Evolutionary conservation across 148 eudicot species (phyloP), one percentile per base, ranked within the genome.

Genomic region (Camellia sinensis): DNA sequence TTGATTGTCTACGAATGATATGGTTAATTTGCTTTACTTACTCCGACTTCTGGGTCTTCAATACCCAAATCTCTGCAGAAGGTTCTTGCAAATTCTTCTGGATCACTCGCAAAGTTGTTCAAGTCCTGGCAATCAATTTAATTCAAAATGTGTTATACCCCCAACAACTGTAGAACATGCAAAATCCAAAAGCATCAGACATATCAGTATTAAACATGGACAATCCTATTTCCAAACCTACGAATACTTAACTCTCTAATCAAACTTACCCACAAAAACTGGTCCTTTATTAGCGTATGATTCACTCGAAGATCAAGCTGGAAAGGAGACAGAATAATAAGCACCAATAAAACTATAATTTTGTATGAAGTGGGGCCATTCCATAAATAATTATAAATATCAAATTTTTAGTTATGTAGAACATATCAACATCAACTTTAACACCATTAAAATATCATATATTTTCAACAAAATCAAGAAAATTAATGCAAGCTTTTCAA

Each of bases 1-100:
- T 29, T 65, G 6, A 4, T 64, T 12, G 37, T 19, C 62, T 22
- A 11, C 10, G 3, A 65, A 53, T 4, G 21, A 74, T 7, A 64
- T n/a, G 66, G 7, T 52, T 22, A 46, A 59, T 56, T 53, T 67
- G 69, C 29, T 63, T 62, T 77, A 80, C 93, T 89, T 92, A 96
- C 99, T 75, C 93, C 97, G 89, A 93, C 99, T 93, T 96, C 99
- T 71, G 97, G 98, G 80, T 96, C 99, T 75, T 91, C 93, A 82
- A 92, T 88, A 68, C 89, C 92, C 92, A 96, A 69, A 78, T 96
- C 99, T 76, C 76, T 82, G 80, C 99, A 96, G 84, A 96, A 92
- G 18, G 88, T 92, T 86, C 89, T 89, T 12, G 99, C 90, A 86
- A 96, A 92, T 81, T 96, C 99, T 88, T 96, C 99, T 67, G 99